Evolutionary conservation across 257 asterid genomes (phyloP).

Genomic region (Solanum neorickii): DNA sequence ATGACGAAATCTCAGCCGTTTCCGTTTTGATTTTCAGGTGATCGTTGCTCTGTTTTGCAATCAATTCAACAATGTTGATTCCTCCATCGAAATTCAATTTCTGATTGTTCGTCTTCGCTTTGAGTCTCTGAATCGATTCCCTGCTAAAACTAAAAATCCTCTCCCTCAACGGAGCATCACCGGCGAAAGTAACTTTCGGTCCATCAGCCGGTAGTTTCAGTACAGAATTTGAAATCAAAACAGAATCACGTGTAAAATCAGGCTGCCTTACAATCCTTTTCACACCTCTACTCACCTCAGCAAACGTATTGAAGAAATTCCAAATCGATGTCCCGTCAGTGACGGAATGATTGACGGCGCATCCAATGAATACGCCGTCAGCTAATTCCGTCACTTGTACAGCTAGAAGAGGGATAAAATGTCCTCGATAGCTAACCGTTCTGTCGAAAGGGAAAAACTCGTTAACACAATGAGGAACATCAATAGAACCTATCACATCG

Average conservation of each 20-base stretch:
- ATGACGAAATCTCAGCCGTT: conserved; percentile 40
- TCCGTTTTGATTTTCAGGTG: conserved; percentile 11
- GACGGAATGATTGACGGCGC: conserved; percentile 63
- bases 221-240: conserved; percentile 43
- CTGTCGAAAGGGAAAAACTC: conserved; percentile 32
- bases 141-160: conserved; percentile 54
- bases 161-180: conserved; percentile 46
- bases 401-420: conserved; percentile 37
- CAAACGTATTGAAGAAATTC: conserved; percentile 56
- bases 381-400: conserved; percentile 59
- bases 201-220: conserved; percentile 49
- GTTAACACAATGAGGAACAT: conserved; percentile 27
- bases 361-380: conserved; percentile 59
- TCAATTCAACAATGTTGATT: conserved; percentile 33
- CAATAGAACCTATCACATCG: conserved; percentile 18
- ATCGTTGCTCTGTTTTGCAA: conserved; percentile 61
- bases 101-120: conserved; percentile 30
- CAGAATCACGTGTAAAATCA: conserved; percentile 51
- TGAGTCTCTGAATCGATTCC: conserved; percentile 48
- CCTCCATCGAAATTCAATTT: conserved; percentile 16
- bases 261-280: conserved; percentile 30
- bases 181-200: conserved; percentile 33
- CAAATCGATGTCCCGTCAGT: conserved; percentile 59
- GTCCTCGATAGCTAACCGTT: conserved; percentile 49
- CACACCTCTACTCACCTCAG: conserved; percentile 38